These are phyloP conservation scores for Anethum foeniculum DNA, from an alignment of 140 eudicot species.

Conservation along the genomic window DNA sequence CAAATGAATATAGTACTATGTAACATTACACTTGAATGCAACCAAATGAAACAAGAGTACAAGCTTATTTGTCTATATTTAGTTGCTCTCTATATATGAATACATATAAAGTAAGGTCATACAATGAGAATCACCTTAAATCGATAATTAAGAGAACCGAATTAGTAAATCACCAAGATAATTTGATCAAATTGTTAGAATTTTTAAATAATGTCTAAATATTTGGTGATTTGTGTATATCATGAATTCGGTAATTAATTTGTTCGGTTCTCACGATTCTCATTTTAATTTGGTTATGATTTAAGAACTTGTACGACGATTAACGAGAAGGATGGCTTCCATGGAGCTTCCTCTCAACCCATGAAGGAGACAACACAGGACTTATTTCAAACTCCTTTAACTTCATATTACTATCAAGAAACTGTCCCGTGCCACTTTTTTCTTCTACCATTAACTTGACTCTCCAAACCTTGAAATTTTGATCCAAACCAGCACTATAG, in stretches of 20 bases:
- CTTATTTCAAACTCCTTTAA: slow-evolving; percentile 28
- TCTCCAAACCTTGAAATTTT: slow-evolving; percentile 52
- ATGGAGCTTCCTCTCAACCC: slow-evolving; percentile 46
- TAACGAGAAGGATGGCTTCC: slow-evolving; percentile 18
- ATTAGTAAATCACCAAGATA: too few relatives aligned
- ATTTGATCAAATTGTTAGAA: too few relatives aligned
- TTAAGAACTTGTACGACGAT: neutral
- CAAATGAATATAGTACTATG: too few relatives aligned
- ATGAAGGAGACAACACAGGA: slow-evolving; percentile 50
- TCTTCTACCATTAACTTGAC: slow-evolving; percentile 31
- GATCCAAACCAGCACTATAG: slow-evolving; percentile 45
- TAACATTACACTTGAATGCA: neutral
- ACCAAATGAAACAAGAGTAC: neutral
- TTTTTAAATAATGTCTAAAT: too few relatives aligned
- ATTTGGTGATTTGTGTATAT: too few relatives aligned
- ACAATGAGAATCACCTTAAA: too few relatives aligned
- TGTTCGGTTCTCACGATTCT: too few relatives aligned
- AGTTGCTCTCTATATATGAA: too few relatives aligned
- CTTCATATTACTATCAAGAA: neutral
- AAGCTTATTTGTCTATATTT: neutral
- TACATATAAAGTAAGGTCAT: too few relatives aligned
- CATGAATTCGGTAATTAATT: too few relatives aligned
- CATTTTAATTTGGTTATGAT: too few relatives aligned
- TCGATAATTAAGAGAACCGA: too few relatives aligned
- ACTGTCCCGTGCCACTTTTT: neutral